Base-by-base conservation (phyloP, 2,329 filamentous ascomycete species). In the Colletotrichum spaethianum region DNA sequence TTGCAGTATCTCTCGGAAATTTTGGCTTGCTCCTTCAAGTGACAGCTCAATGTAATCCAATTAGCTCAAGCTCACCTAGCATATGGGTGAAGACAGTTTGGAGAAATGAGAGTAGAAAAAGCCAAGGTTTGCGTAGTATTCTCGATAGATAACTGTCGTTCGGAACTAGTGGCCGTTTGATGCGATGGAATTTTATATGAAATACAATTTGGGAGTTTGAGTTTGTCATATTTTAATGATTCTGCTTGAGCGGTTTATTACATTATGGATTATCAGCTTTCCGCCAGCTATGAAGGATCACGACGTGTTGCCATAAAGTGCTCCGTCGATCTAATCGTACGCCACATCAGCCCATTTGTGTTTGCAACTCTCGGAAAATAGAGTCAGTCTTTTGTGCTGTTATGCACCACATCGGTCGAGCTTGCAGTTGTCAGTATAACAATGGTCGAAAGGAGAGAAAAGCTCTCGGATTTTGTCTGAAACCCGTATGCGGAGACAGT, bases 401-500 rank as follows among this genome's bases (percentile, higher is more conserved):
- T 12, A 33, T 7, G 28, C 20, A 9, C 2, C 28, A 53, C 18
- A 33, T 53, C 16, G 8, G 26, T 4, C 8, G 26, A 20, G 4
- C 28, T 20, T 53, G 14, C 3, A 20, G 4, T 20, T 33, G 3
- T 6, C 2, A 28, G 23, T 14, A 16, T 2, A 53, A n/a, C 0
- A 2, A n/a, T 8, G 33, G 28, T 33, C 18, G 4, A n/a, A 12
- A 0, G 28, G 28, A 20, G 8, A 4, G 7, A 33, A 9, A 33
- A 3, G 12, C 18, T 3, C 4, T 1, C 28, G 8, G 11, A 2
- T 20, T 16, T 20, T n/a, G 0, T 53, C 28, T 12, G 4, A 14
- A 11, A 33, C 16, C 4, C 12, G 6, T 2, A 2, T 8, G 6
- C 7, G 23, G 2, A 8, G 0, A 23, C 16, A 8, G 2, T 20